phyloP scores from a whole-genome alignment of 495 filamentous ascomycete species.

The Aspergillus affinis region DNA sequence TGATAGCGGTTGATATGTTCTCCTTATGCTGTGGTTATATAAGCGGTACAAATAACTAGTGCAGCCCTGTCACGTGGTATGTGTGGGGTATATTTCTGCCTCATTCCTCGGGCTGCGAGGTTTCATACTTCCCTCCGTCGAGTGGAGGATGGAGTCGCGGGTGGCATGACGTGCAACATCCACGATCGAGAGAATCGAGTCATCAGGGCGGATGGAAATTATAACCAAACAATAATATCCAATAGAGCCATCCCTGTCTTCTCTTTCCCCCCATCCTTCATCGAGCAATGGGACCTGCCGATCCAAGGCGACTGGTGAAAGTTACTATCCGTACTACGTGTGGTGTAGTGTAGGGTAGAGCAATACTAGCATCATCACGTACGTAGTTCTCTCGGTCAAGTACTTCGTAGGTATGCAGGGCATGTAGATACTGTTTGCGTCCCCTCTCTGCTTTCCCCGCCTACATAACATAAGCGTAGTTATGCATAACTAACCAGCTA shows the following conservation, averaged over 20 bases:
- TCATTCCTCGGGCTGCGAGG: neutral
- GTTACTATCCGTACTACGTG: no score
- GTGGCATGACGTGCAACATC: no score
- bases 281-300: neutral
- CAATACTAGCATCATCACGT: no score
- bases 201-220: no score
- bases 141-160: no score
- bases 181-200: no score
- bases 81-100: neutral
- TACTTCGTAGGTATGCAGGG: neutral
- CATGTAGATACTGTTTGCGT: neutral
- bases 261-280: neutral
- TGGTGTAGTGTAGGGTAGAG: no score
- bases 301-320: conserved; percentile 2
- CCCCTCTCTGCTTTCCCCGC: neutral
- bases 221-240: neutral
- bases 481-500: neutral
- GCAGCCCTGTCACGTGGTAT: no score
- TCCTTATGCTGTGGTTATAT: no score
- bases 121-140: neutral
- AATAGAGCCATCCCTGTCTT: neutral
- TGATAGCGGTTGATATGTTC: no score
- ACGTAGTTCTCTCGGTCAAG: no score
- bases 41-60: no score
- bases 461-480: neutral